Base-by-base conservation (phyloP, 2,329 filamentous ascomycete genomes). In the Xylariaceae sp. region DNA sequence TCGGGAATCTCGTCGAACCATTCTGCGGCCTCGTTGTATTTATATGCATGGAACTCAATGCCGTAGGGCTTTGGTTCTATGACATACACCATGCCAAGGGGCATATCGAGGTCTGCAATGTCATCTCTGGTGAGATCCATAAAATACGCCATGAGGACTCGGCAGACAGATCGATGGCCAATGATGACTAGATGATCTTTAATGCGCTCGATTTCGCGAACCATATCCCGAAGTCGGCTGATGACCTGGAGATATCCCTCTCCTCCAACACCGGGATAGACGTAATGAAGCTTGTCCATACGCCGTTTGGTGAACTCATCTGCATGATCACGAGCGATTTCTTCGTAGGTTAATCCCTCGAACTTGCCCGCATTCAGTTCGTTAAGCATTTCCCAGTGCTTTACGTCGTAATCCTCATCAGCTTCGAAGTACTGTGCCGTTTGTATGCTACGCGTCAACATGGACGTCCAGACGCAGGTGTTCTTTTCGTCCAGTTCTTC, bases 391-490 rank as follows among this genome's bases (percentile, higher is more conserved):
- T 91, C 88, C 90, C 92, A 96, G 63, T 95, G 89, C 75, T 99
- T 99, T 64, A 95, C 86, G 62, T 97, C 94, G 69, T 92, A 96
- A 51, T 96, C 89, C 27, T 97, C 92, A 61, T 97, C 94, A 0
- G 76, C 79, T 62, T 95, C 88, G 70, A 97, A 99, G 70, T 88
- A 87, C 60, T 94, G 85, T 0, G 88, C 91, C 0, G 91, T 95
- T 67, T 96, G 85, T 49, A 94, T 86, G 57, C 89, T 91, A 60
- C 94, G 88, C 68, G 88, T 87, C 60, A 99, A 81, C 92, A 97
- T 97, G 2, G 89, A 95, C 0, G 92, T 96, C 94, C 94, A 99
- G 12, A 99, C 89, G 70, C 94, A 99, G 69, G 96, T 97, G 68
- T 90, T 90, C 75, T 96, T 95, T 66, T 88, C 81, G 32, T 87